phyloP scores from a whole-genome alignment of 306 rosid species.

The Vachellia collinsii region DNA sequence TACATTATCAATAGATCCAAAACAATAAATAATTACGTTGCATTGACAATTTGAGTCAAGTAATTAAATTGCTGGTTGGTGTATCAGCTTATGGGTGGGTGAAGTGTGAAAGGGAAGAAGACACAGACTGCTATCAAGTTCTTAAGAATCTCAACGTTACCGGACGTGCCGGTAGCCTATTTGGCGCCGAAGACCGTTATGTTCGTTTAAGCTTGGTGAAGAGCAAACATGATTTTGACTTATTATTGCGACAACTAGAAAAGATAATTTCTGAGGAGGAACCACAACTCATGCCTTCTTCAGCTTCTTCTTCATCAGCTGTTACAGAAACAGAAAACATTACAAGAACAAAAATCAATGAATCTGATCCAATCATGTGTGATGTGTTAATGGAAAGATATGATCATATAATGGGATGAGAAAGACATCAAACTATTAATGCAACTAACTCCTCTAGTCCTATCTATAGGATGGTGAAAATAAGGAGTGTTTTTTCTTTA shows the following conservation, averaged over 20 bases:
- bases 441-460: too few species aligned
- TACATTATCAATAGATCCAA: too few species aligned
- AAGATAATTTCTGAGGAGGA: conserved; percentile 26
- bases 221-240: neutral
- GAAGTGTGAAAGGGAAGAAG: conserved; percentile 39
- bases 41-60: neutral
- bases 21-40: too few species aligned
- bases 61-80: neutral
- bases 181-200: conserved; percentile 38
- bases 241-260: conserved; percentile 40
- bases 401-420: too few species aligned
- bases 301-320: neutral
- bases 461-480: too few species aligned
- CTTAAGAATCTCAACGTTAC: conserved; percentile 37
- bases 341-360: too few species aligned
- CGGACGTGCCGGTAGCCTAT: conserved; percentile 44
- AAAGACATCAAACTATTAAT: too few species aligned
- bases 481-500: too few species aligned
- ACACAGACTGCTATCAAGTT: conserved; percentile 40
- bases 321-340: too few species aligned
- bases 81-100: conserved; percentile 57
- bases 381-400: too few species aligned
- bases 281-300: neutral
- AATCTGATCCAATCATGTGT: too few species aligned
- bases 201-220: conserved; percentile 46